Base-by-base conservation (phyloP, 331 rosid species). In the Rosa hybrid region DNA sequence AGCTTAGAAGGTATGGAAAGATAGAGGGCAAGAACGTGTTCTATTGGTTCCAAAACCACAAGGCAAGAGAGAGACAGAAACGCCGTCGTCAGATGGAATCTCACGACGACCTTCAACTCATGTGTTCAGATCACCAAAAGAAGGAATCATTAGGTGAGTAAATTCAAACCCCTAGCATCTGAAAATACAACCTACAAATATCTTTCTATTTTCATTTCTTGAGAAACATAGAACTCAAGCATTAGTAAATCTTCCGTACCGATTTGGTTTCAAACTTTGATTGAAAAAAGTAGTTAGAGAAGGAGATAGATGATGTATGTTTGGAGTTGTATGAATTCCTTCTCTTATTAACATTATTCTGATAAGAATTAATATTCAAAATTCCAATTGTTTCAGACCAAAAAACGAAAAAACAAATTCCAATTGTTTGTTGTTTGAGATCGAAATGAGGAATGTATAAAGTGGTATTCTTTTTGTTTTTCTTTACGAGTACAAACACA, bases 31-130 rank as follows among this genome's bases (percentile, higher is more conserved):
- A 95, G 76, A 95, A 95, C 64, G 99, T 95, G 10, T 95, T 95
- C 88, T 95, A 95, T 81, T 95, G 99, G 99, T 95, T 95, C 84
- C 99, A 95, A 79, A 95, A 95, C 71, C 99, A 95, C 83, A 92
- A 95, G 78, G 99, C 99, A 0, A 91, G 99, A 80, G 99, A 95
- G 60, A 85, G 99, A 60, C 97, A 93, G 83, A 95, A 95, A 77
- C 96, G 99, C 44, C 98, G 99, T 82, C 98, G 99, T 54, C 98
- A 93, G 75, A 86, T 91, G 96, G 96, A 91, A 81, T 88, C 91
- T 12, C 68, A 83, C 17, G 90, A 82, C 53, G 89, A 39, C 1
- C 82, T 46, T 49, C 78, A n/a, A 17, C 72, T 84, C 81, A 53
- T 51, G 88, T 65, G 71, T 85, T 76, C 53, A 44, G 74, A 82